These are phyloP conservation scores for Blepharisma stoltei DNA, from an alignment of 73 alveolate genomes.

Conservation along the genomic window DNA sequence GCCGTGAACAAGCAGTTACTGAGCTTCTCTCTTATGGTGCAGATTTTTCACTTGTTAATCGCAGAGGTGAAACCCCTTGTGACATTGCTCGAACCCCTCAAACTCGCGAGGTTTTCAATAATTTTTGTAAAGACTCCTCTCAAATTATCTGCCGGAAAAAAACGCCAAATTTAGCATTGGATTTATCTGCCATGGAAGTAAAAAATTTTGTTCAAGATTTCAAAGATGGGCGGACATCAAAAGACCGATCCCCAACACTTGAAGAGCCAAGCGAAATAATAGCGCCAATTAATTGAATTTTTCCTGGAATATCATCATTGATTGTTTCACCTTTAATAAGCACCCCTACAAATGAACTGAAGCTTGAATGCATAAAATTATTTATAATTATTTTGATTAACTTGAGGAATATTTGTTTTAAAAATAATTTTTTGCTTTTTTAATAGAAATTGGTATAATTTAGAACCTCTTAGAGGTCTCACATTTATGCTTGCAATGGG, in stretches of 20 bases:
- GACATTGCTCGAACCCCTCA: conserved; percentile 18
- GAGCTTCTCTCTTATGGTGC: conserved; percentile 25
- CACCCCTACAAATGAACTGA: conserved; percentile 9
- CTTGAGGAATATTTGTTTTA: too few species aligned
- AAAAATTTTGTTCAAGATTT: not conserved
- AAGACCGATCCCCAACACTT: not conserved
- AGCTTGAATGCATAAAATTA: not conserved
- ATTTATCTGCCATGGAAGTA: conserved; percentile 13
- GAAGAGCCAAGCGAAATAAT: conserved; percentile 20
- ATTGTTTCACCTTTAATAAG: not conserved
- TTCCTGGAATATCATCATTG: not conserved
- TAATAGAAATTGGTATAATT: too few species aligned
- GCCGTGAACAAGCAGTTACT: not conserved
- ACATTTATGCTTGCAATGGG: conserved; percentile 8
- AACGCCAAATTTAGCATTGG: not conserved
- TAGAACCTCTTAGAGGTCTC: conserved; percentile 29
- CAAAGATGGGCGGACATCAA: conserved; percentile 11
- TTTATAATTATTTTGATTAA: too few species aligned
- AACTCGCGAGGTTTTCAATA: conserved; percentile 15
- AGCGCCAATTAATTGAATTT: not conserved
- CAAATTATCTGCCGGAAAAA: too few species aligned
- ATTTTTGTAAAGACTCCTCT: conserved; percentile 1
- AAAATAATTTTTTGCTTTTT: too few species aligned
- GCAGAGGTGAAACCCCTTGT: conserved; percentile 33
- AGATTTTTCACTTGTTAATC: conserved; percentile 12